Evolutionary conservation across 2,329 filamentous ascomycete genomes (phyloP), one percentile per base, ranked within the genome.

Genomic region (Cytospora paraplurivora): DNA sequence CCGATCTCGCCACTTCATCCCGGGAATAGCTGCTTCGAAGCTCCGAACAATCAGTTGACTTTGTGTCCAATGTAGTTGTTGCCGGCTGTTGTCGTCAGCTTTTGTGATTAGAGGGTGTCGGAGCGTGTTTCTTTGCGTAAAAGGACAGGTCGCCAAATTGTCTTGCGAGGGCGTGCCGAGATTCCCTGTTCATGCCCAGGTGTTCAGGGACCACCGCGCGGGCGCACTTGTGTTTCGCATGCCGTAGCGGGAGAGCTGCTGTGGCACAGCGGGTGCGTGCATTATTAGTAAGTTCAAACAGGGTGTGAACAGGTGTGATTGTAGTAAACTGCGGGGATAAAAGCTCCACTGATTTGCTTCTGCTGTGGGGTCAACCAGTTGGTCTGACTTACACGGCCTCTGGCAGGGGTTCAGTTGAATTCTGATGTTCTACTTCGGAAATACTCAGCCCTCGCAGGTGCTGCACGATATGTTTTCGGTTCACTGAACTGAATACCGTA

Each of bases 61-160:
- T 59, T 27, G 19, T 38, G 17, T n/a, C n/a, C 35, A 21, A 41
- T 34, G 13, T 55, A 15, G 38, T 52, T 38, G 59, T 49, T 7
- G 10, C 13, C n/a, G 33, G 51, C 27, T 41, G 56, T 33, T 51
- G 59, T 61, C 52, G 59, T 61, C 59, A 61, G 59, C 51, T 50
- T 15, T 38, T 61, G 51, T 38, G 35, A 55, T 44, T n/a, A 27
- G 13, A 34, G 27, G 41, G 32, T 38, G 33, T 44, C 50, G 33
- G 59, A 51, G 54, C 19, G 52, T 19, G 35, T 44, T 53, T 61
- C 51, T 61, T 51, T 33, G n/a, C n/a, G 34, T 61, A 41, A 50
- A 55, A 61, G 59, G 59, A 61, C 59, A 61, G 59, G 59, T 61
- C 59, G 49, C 59, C 59, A 55, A 61, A 61, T 35, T 61, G 59